Base-by-base conservation (phyloP, 2,329 filamentous ascomycete genomes). In the Dendrostoma leiphaemia region DNA sequence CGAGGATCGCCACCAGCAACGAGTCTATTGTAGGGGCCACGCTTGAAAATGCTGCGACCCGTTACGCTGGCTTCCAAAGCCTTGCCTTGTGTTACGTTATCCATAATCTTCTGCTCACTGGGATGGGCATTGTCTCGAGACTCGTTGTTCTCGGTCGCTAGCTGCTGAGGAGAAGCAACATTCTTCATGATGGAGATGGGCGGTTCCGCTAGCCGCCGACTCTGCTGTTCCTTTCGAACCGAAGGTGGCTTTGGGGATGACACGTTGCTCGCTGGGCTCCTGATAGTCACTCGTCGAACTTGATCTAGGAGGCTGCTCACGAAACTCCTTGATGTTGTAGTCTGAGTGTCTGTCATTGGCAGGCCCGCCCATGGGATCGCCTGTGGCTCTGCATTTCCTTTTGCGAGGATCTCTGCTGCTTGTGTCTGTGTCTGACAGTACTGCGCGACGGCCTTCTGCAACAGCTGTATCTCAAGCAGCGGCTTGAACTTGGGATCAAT, bases 131-230 rank as follows among this genome's bases (percentile, higher is more conserved):
- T 12, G 19, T 46, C 44, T 4, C 8, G 9, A 31, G 44, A 15
- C 21, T 23, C 2, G 15, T 23, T 32, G 19, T 34, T 19, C 12
- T 34, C 44, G 7, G 24, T 3, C 23, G 28, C 17, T n/a, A 15
- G 35, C 17, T 37, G 28, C 28, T 19, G 24, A 21, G 2, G 17
- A 12, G 29, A 9, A 19, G 26, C 8, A n/a, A 12, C 28, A 17
- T 23, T 7, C 19, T 52, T 58, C 48, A 58, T 48, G 17, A 58
- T 58, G 15, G 56, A 58, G 10, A 13, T 52, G 1, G 52, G 56
- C 23, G 44, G 52, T 12, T 54, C 35, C 23, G 23, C 32, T 15
- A 50, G 34, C 19, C 56, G 37, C 21, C 56, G 37, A 7, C 48
- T 38, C 8, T 45, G 43, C 28, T 58, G 56, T 45, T 58, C 56